Base-by-base conservation (phyloP, 768 basidiomycete genomes). In the Trametopsis cervina region DNA sequence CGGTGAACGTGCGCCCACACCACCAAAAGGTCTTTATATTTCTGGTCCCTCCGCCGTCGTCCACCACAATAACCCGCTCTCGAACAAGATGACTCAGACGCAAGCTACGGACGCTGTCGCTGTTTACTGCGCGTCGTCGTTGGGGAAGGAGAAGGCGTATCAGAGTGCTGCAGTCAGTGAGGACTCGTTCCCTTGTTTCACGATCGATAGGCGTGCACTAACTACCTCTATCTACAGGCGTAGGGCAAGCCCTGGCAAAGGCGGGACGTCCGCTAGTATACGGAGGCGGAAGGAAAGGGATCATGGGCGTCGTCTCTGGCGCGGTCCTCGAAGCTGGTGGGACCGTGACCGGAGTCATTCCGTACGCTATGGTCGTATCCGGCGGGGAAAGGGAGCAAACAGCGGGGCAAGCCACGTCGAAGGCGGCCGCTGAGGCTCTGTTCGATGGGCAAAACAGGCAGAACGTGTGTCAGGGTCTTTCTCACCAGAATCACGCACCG, bases 231-330 rank as follows among this genome's bases (percentile, higher is more conserved):
- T 48, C 58, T 13, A 27, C 56, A 87, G 88, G 89, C 18, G 58
- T 96, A 11, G 93, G 89, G 33, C 64, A 69, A 39, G 88, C 91
- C 0, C 66, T 95, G 22, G 89, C 80, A 2, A 63, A 64, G 6
- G 66, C 74, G 13, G 68, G 74, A 0, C 71, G 83, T 2, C 76
- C 81, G 3, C 72, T 96, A 12, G 76, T 97, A 2, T 97, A 96
- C 60, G 93, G 93, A 2, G 93, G 93, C 5, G 93, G 91, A 0
- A 71, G 73, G 17, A 71, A 73, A 37, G 93, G 93, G 1, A 73
- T 95, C 53, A 96, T 96, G 93, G 93, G 93, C 52, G 63, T 77
- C 40, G 81, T 93, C 7, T 86, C 89, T 0, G 67, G 71, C 11
- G 67, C 85, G 0, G 83, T 76, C 0, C 68, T 87, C 6, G 71